phyloP scores from a whole-genome alignment of 2,329 filamentous ascomycete genomes.

The Sclerotiophoma versabilis region DNA sequence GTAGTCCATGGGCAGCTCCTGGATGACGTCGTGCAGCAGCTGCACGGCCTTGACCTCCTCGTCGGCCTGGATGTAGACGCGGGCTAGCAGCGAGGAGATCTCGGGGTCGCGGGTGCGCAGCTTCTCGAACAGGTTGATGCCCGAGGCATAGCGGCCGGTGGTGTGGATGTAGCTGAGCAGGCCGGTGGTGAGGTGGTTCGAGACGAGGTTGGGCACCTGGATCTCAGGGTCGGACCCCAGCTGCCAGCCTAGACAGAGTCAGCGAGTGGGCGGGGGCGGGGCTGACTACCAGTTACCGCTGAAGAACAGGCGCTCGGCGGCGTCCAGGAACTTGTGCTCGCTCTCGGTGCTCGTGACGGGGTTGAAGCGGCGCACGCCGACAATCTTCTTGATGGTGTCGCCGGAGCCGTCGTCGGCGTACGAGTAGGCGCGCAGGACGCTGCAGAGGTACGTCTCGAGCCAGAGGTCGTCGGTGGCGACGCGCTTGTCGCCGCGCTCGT shows the following conservation, averaged over 20 bases:
- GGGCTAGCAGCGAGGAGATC: conserved; percentile 89
- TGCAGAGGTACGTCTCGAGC: conserved; percentile 97
- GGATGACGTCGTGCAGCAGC: conserved; percentile 84
- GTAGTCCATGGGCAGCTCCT: conserved; percentile 96
- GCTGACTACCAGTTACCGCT: no score
- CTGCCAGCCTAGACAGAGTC: conserved; percentile 72
- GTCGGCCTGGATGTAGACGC: conserved; percentile 91
- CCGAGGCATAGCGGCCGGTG: conserved; percentile 90
- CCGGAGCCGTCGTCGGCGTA: conserved; percentile 96
- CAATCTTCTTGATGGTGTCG: conserved; percentile 93
- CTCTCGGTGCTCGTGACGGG: conserved; percentile 98
- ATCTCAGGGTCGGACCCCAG: conserved; percentile 96
- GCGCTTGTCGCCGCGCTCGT: conserved; percentile 94
- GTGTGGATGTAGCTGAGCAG: conserved; percentile 94
- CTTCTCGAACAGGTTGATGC: conserved; percentile 98
- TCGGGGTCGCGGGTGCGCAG: conserved; percentile 88
- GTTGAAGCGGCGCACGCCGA: conserved; percentile 96
- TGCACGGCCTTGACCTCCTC: conserved; percentile 97
- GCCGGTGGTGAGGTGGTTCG: conserved; percentile 93
- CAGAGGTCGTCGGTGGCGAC: conserved; percentile 93
- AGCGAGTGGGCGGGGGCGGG: conserved; percentile 5
- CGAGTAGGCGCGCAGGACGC: conserved; percentile 89
- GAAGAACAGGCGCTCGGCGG: conserved; percentile 94
- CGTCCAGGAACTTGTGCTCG: conserved; percentile 93
- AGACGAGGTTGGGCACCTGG: conserved; percentile 95